phyloP scores from a whole-genome alignment of 352 stramenopile species.

The Blastocystis sp. region DNA sequence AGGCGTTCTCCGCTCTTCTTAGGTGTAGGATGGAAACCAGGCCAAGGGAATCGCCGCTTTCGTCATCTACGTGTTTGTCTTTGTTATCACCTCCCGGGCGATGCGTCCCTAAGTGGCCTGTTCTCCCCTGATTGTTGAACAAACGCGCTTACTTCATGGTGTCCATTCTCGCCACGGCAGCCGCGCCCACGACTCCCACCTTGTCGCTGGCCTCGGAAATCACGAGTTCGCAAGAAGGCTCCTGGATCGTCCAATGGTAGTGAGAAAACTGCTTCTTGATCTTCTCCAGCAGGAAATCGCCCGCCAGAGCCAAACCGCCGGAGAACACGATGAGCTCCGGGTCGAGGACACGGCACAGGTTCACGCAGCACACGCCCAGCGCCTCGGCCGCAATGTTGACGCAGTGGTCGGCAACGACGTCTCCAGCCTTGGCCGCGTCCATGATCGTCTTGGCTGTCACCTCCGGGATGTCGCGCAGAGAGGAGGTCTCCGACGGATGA shows the following conservation, averaged over 20 bases:
- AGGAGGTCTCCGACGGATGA: background rate
- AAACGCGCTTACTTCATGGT: background rate
- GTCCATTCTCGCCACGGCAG: constrained; percentile 42
- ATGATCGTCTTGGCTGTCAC: constrained; percentile 45
- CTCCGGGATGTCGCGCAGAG: background rate
- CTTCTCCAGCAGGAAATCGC: constrained; percentile 51
- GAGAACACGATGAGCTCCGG: constrained; percentile 61
- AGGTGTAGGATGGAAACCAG: too few relatives aligned
- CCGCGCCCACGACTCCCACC: constrained; percentile 29
- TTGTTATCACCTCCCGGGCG: too few relatives aligned
- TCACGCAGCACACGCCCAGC: constrained; percentile 58
- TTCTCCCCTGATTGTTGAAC: background rate
- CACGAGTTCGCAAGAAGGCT: background rate
- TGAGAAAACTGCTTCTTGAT: constrained; percentile 11
- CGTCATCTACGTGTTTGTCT: too few relatives aligned
- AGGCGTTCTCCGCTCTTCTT: too few relatives aligned
- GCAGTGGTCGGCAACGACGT: constrained; percentile 14
- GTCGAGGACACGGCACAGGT: constrained; percentile 41
- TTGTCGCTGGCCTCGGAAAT: constrained; percentile 1
- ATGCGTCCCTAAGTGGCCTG: background rate
- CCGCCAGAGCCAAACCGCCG: constrained; percentile 14
- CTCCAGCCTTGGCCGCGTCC: constrained; percentile 39
- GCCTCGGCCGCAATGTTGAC: constrained; percentile 54
- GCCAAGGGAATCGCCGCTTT: too few relatives aligned
- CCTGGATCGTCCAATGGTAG: constrained; percentile 57